phyloP scores from a whole-genome alignment of 495 filamentous ascomycete species.

The Daldinia concentrica region DNA sequence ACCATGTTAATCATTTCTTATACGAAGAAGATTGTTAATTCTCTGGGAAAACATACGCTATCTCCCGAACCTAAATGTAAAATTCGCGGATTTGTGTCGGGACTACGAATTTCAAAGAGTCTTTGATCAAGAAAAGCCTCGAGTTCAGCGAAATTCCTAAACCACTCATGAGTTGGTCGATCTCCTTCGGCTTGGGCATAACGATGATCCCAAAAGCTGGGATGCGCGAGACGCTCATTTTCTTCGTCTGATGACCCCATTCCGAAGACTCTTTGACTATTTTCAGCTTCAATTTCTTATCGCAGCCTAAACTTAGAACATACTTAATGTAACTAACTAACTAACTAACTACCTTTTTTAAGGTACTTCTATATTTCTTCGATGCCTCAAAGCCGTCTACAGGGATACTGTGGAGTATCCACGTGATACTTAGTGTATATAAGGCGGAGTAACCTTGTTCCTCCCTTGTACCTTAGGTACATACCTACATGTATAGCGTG shows the following conservation, averaged over 20 bases:
- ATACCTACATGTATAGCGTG: too few relatives aligned
- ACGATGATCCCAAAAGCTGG: constrained; percentile 63
- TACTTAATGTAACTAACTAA: too few relatives aligned
- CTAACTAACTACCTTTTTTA: too few relatives aligned
- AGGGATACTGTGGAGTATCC: neutral
- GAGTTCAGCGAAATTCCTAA: constrained; percentile 58
- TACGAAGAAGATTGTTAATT: too few relatives aligned
- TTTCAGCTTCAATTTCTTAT: neutral
- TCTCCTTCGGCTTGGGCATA: constrained; percentile 51
- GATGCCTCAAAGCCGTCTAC: neutral
- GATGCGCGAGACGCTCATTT: constrained; percentile 46
- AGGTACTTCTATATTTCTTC: neutral
- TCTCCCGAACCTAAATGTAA: constrained; percentile 69
- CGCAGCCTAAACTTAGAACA: neutral
- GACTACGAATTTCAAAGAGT: constrained; percentile 47
- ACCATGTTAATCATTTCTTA: too few relatives aligned
- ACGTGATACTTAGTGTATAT: neutral
- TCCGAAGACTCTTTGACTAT: neutral
- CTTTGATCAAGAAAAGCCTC: constrained; percentile 57
- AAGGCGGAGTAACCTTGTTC: neutral
- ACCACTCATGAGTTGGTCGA: constrained; percentile 61
- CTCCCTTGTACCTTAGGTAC: too few relatives aligned
- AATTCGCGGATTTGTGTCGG: constrained; percentile 49
- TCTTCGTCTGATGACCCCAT: constrained; percentile 29
- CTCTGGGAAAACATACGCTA: constrained; percentile 53